phyloP scores from a whole-genome alignment of 345 rosid genomes.

The Eucalyptus curtisii region DNA sequence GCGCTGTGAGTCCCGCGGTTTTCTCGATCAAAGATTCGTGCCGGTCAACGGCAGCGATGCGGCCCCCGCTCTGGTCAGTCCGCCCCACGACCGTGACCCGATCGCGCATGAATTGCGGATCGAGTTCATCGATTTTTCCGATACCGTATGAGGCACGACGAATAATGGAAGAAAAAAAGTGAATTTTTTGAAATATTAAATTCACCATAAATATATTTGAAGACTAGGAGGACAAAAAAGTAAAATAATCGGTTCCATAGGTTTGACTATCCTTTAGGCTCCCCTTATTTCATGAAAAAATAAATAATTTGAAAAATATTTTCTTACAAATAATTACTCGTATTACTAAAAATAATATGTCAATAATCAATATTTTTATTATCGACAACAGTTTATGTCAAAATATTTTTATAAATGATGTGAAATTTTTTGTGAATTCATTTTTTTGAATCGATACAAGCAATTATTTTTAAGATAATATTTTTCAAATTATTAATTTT shows the following conservation, averaged over 20 bases:
- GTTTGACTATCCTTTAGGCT: background rate
- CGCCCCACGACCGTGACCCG: background rate
- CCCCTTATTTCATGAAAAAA: fast-evolving
- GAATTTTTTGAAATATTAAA: background rate
- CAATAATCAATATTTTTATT: no score
- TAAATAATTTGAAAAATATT: no score
- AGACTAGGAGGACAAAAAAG: no score
- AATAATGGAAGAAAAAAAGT: background rate
- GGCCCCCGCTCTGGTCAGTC: background rate
- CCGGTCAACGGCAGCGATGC: background rate
- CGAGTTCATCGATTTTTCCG: background rate
- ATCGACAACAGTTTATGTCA: fast-evolving
- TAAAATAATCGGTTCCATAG: background rate
- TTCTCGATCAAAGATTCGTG: background rate
- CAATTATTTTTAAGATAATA: fast-evolving
- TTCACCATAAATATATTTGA: background rate
- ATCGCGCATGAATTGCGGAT: background rate
- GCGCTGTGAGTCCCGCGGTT: background rate
- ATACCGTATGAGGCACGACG: background rate
- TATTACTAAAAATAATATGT: no score
- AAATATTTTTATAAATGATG: no score
- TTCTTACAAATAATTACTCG: fast-evolving
- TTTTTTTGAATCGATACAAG: fast-evolving
- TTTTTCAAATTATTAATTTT: no score
- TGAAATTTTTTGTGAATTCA: no score